A percentile compares a stretch with the other conserved stretches of the same genome.
These are phyloP conservation scores for Clarireedia homoeocarpa DNA, from an alignment of 2,329 filamentous ascomycete species.

Conservation along the genomic window DNA sequence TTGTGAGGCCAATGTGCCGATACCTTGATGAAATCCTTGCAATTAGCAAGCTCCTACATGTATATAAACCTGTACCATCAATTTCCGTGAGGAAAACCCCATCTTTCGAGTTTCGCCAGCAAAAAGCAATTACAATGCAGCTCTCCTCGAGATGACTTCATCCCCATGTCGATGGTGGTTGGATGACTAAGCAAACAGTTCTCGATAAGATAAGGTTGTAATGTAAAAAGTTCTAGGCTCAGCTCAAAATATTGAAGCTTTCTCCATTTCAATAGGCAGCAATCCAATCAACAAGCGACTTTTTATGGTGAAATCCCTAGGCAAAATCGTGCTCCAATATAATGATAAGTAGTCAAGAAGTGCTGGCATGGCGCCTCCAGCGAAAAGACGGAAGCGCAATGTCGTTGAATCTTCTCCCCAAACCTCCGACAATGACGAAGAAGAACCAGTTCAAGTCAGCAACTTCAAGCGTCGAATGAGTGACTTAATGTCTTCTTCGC, in stretches of 20 bases:
- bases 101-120: too few relatives aligned
- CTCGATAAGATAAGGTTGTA: too few relatives aligned
- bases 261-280: background rate
- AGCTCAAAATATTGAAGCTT: background rate
- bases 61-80: too few relatives aligned
- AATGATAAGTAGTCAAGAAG: background rate
- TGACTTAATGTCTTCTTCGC: conserved; percentile 20
- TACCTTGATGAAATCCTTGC: too few relatives aligned
- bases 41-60: too few relatives aligned
- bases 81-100: too few relatives aligned
- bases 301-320: background rate
- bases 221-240: too few relatives aligned
- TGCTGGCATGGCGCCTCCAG: conserved; percentile 27
- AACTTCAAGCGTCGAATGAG: conserved; percentile 16
- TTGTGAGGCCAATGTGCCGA: too few relatives aligned
- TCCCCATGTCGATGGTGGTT: too few relatives aligned
- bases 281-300: background rate
- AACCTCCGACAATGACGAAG: conserved; percentile 43
- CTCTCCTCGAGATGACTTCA: too few relatives aligned
- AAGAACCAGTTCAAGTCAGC: conserved; percentile 26
- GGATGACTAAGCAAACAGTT: too few relatives aligned
- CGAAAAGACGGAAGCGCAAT: conserved; percentile 46
- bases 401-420: conserved; percentile 32
- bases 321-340: background rate
- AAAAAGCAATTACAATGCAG: too few relatives aligned